Base-by-base conservation (phyloP, 2,329 filamentous ascomycete species). In the Epichloe scottii region DNA sequence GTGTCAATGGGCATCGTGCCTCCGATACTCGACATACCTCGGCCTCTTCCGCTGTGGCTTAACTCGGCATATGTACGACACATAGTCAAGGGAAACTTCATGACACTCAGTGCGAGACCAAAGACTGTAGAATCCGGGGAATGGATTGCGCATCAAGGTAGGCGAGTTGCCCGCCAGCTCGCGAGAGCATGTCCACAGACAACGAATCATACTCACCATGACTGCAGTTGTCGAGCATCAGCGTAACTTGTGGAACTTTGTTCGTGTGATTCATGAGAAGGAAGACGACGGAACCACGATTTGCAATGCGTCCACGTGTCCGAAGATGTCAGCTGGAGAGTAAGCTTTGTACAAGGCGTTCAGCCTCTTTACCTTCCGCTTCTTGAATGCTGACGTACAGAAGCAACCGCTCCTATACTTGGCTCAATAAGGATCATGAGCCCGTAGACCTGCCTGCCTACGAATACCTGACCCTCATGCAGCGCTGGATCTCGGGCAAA, bases 81-180 rank as follows among this genome's bases (percentile, higher is more conserved):
- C 62, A 95, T 95, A 57, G 90, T 96, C 63, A 94, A 91, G 73
- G 91, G 91, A 53, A 97, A 96, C 71, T 96, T 96, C 66, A 88
- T 95, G 84, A 96, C 91, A 12, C 71, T 97, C 54, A 94, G 90
- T 61, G 89, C 89, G 46, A 85, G 90, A 64, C 91, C 91, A n/a
- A 90, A 91, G 72, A 90, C 93, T 52, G 87, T 96, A 45, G 91
- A 96, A 62, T 82, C 88, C 64, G 91, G 89, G 57, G 91, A 97
- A 69, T 97, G 91, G 91, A 78, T 96, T 59, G 90, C 91, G 55
- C 89, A 96, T 68, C 91, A 96, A 76, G 84, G 91, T 95, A 76
- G 64, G 71, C n/a, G 7, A 6, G 8, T n/a, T 41, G 2, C n/a
- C 38, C 55, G 12, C n/a, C 11, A 8, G 15, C 39, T 17, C 35